These are phyloP conservation scores for Paramecium bursaria DNA, from an alignment of 73 alveolate genomes.

Conservation along the genomic window DNA sequence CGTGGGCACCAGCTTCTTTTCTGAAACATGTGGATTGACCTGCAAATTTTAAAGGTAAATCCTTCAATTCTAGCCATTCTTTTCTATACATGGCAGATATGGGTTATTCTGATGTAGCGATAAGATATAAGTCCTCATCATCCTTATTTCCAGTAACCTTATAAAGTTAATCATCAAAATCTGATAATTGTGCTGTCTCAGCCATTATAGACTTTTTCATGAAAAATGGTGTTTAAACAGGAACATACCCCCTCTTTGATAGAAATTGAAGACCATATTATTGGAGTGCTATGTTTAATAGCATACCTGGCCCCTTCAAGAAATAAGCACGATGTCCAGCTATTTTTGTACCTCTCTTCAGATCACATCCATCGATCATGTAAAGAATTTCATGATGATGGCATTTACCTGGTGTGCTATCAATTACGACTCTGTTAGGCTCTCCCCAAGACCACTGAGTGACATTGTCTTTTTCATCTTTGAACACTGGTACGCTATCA, in stretches of 20 bases:
- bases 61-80: constrained; percentile 94
- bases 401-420: constrained; percentile 93
- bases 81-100: constrained; percentile 94
- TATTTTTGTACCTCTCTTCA: constrained; percentile 90
- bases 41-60: constrained; percentile 93
- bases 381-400: constrained; percentile 94
- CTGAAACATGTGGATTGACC: constrained; percentile 99
- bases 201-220: constrained; percentile 98
- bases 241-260: constrained; percentile 89
- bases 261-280: constrained; percentile 94
- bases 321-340: constrained; percentile 99
- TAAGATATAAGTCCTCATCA: constrained; percentile 87
- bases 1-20: constrained; percentile 99
- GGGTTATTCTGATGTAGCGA: constrained; percentile 99
- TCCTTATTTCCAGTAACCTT: constrained; percentile 82
- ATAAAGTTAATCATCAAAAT: constrained; percentile 98
- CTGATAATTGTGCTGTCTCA: constrained; percentile 97
- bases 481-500: constrained; percentile 91
- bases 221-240: constrained; percentile 99
- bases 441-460: constrained; percentile 93
- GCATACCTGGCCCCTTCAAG: constrained; percentile 95
- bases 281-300: constrained; percentile 97
- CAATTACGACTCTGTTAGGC: constrained; percentile 74
- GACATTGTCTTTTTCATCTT: constrained; percentile 93
- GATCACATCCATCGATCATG: constrained; percentile 91